phyloP scores from a whole-genome alignment of 208 protist species.

The Leishmania lainsoni region DNA sequence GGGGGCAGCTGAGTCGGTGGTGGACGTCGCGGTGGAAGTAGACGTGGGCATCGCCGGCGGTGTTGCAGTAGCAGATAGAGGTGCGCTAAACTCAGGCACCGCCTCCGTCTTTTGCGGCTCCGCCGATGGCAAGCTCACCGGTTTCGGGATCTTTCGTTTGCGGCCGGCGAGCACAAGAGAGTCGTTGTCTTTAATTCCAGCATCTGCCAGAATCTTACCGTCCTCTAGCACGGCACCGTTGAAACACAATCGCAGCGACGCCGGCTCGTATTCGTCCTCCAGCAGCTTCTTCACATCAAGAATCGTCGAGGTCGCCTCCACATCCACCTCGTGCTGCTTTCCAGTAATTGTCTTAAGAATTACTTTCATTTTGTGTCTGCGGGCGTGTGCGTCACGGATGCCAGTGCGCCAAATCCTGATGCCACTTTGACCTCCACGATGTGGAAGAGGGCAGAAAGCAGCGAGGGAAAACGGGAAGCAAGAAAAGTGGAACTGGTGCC shows the following conservation, averaged over 20 bases:
- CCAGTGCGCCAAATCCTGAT: not conserved
- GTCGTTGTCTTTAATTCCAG: conserved; percentile 51
- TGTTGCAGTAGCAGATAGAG: conserved; percentile 8
- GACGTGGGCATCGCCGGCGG: not conserved
- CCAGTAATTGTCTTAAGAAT: conserved; percentile 70
- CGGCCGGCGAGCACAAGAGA: conserved; percentile 75
- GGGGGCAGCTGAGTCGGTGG: not conserved
- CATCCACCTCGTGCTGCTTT: conserved; percentile 57
- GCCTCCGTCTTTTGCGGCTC: conserved; percentile 12
- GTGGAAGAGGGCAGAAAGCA: not conserved
- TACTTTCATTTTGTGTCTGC: conserved; percentile 60
- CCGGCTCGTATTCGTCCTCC: conserved; percentile 71
- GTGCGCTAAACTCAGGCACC: not conserved
- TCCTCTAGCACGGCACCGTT: conserved; percentile 75
- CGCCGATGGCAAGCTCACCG: conserved; percentile 6
- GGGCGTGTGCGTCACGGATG: not conserved
- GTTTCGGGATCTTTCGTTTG: conserved; percentile 71
- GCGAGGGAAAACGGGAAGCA: not conserved
- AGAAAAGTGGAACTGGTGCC: not conserved
- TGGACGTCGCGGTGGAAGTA: not conserved
- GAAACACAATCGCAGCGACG: conserved; percentile 70
- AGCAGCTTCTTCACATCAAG: conserved; percentile 65
- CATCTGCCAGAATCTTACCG: conserved; percentile 52
- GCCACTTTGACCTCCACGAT: not conserved
- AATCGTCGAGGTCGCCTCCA: conserved; percentile 53